A percentile compares a stretch with the other conserved stretches of the same genome.
Conservation (phyloP, 805 yeast genomes). For the Zygosaccharomyces kombuchaensis region DNA sequence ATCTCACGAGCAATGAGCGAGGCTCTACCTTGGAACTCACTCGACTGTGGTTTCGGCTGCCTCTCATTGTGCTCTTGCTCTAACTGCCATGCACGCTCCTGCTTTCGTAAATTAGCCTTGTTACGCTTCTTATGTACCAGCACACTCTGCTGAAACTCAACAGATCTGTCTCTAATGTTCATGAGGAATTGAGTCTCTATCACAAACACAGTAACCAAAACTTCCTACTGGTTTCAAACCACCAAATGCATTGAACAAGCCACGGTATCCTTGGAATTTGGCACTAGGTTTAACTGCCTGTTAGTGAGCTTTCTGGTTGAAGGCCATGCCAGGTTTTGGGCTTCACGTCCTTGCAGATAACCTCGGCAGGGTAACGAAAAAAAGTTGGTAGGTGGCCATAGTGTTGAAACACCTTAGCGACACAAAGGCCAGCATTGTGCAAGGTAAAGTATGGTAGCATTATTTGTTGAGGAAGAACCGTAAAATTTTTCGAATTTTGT, state of each 20-base stretch:
- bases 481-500: too few species aligned
- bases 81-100: constrained; percentile 16
- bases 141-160: constrained; percentile 91
- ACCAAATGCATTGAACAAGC: not conserved
- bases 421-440: too few species aligned
- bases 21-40: constrained; percentile 68
- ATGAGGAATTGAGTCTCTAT: constrained; percentile 12
- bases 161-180: constrained; percentile 72
- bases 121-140: constrained; percentile 62
- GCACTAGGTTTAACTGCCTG: not conserved
- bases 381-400: too few species aligned
- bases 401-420: too few species aligned
- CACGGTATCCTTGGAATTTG: not conserved
- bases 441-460: too few species aligned
- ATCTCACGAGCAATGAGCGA: constrained; percentile 83
- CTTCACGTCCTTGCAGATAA: constrained; percentile 1
- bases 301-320: not conserved
- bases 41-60: constrained; percentile 43
- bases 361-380: not conserved
- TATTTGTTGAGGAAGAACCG: too few species aligned
- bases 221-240: not conserved
- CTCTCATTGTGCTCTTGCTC: constrained; percentile 17
- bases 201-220: not conserved
- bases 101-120: constrained; percentile 30
- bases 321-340: constrained; percentile 1